Base-by-base conservation (phyloP, 2,329 filamentous ascomycete species). In the Diaporthe sp. region DNA sequence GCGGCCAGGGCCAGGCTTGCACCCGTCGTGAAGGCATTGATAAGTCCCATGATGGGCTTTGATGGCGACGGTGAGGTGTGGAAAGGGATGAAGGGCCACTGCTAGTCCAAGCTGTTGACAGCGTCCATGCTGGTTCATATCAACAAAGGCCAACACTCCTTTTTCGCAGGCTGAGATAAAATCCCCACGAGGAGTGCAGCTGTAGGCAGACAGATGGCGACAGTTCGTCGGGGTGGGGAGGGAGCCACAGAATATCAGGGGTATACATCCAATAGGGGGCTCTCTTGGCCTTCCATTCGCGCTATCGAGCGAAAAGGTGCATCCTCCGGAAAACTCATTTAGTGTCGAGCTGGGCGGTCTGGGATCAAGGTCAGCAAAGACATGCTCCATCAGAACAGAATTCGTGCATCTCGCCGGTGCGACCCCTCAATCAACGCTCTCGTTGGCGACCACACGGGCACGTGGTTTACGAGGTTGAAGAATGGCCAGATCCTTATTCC, bases 241-340 rank as follows among this genome's bases (percentile, higher is more conserved):
- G n/a, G 39, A n/a, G 25, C 59, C 39, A 63, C 39, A 44, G 12
- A 44, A 63, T 6, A 42, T 63, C 59, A 63, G 59, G 59, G 59
- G 59, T 17, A 6, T 19, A n/a, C 37, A 63, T 22, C 59, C 59
- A 63, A 63, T 47, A 47, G 59, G 9, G 59, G 39, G n/a, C 13
- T 32, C 13, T 55, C 51, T 55, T 55, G 51, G 17, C 59, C 39
- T 63, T 30, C 6, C 17, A 15, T n/a, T 32, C 39, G 59, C 59
- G 59, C 59, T 63, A 63, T 63, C 59, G 59, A 63, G 10, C 59
- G 39, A 63, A 63, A 44, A n/a, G 59, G 59, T 63, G 39, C 59
- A n/a, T 63, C 39, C 59, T 63, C 59, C 59, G 59, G 56, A 59
- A 39, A 63, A n/a, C 9, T 63, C 59, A 22, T 44, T 47, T 32